These are phyloP conservation scores for Pulicaria dysenterica DNA, from an alignment of 129 eudicot species.

Conservation along the genomic window DNA sequence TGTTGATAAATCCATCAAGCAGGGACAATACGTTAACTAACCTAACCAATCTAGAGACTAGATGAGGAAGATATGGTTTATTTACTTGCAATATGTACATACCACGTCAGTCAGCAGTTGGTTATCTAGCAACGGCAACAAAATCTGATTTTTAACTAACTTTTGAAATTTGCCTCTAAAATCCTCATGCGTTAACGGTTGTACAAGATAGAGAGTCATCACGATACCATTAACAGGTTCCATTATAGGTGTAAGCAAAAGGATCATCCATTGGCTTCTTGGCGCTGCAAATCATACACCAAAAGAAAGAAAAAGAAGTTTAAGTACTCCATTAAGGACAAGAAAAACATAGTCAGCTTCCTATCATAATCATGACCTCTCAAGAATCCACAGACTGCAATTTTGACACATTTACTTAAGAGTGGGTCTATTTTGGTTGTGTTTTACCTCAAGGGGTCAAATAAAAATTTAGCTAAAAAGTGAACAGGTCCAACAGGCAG, in stretches of 20 bases:
- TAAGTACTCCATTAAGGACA: background rate
- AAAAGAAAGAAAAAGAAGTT: background rate
- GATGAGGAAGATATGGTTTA: too few species aligned
- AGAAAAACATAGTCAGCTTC: background rate
- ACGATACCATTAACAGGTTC: background rate
- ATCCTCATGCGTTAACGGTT: background rate
- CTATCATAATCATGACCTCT: too few species aligned
- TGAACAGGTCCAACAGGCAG: background rate
- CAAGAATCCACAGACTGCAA: background rate
- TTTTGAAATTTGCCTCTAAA: too few species aligned
- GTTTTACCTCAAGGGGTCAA: background rate
- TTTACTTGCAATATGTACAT: too few species aligned
- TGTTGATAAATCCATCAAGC: too few species aligned
- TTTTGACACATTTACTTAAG: background rate
- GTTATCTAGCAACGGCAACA: too few species aligned
- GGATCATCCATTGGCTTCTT: constrained; percentile 35
- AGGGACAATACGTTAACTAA: too few species aligned
- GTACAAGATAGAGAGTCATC: background rate
- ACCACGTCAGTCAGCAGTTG: too few species aligned
- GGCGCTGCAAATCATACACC: constrained; percentile 39
- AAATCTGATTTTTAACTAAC: too few species aligned
- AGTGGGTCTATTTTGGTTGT: background rate
- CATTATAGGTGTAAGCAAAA: constrained; percentile 7
- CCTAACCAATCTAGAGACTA: too few species aligned
- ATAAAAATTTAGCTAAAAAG: background rate